Evolutionary conservation across 352 stramenopile genomes (phyloP), one percentile per base, ranked within the genome.

Genomic region (Pythium guiyangense): DNA sequence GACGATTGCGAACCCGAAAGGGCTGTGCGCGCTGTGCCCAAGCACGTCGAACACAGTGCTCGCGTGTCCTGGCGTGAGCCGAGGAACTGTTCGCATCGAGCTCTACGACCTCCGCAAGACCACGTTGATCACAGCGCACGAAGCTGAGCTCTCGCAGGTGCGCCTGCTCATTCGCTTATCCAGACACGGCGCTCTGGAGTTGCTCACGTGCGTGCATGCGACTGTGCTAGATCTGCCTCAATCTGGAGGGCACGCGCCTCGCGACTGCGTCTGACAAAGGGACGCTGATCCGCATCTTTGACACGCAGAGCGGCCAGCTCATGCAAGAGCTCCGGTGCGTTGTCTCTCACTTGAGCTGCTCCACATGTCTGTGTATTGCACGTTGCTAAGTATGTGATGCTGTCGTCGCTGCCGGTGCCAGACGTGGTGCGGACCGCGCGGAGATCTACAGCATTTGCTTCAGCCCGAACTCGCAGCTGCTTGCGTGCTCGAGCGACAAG

Each of bases 381-480:
- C n/a, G 15, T 5, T 46, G 1, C 22, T 37, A 11, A 37, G 31
- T 37, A 34, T 34, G 31, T 11, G 31, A 9, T 11, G 31, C 2
- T 12, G 31, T 37, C 15, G 22, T 52, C 25, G 35, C 46, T 52
- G 26, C n/a, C 37, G 6, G 4, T n/a, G 22, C 4, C 54, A 94
- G 96, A 54, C 78, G 96, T 53, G 97, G 97, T 53, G 96, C 97
- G 12, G 97, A 99, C 67, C 80, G 95, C 55, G 96, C 96, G 1
- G 92, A 96, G 49, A 98, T 99, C 59, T 98, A 97, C 70, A 98
- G 92, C 70, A 90, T 99, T 59, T 90, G 88, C 60, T 99, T 99
- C 71, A 98, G 94, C 62, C 86, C 90, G 20, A 94, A 96, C 46
- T 90, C 87, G 40, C 87, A 90, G 48, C 91, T 97, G 68, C 70